These are phyloP conservation scores for Platanthera guangdongensis DNA, from an alignment of 106 monocot genomes.

Conservation along the genomic window DNA sequence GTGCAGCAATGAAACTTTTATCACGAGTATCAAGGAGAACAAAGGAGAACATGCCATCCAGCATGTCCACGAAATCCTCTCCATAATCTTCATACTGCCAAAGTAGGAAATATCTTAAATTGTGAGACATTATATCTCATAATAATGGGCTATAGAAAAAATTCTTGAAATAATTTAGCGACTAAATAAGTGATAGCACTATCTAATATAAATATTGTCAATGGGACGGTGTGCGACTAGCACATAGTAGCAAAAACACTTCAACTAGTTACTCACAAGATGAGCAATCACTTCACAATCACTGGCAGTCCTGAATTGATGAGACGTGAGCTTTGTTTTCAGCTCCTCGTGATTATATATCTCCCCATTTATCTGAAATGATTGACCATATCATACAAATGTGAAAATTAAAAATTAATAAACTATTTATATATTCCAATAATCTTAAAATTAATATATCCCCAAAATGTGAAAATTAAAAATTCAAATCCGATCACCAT, in stretches of 20 bases:
- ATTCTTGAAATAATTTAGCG: not conserved
- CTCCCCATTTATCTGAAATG: conserved; percentile 60
- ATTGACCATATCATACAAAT: too few relatives aligned
- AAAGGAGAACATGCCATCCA: conserved; percentile 76
- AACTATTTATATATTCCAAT: not conserved
- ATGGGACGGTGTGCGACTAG: not conserved
- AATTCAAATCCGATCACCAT: not conserved
- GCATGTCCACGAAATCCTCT: conserved; percentile 57
- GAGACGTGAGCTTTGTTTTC: conserved; percentile 42
- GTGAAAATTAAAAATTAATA: too few relatives aligned
- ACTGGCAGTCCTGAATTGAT: conserved; percentile 55
- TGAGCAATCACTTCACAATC: conserved; percentile 80
- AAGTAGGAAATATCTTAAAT: conserved; percentile 3
- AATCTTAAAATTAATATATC: not conserved
- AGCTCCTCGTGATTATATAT: conserved; percentile 68
- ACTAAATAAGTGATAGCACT: not conserved
- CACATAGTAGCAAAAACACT: not conserved
- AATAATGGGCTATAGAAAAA: not conserved
- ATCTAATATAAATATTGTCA: not conserved
- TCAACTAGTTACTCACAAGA: conserved; percentile 38
- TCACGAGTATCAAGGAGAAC: conserved; percentile 71
- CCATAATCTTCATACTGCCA: conserved; percentile 64
- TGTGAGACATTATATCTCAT: not conserved
- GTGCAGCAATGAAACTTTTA: conserved; percentile 73
- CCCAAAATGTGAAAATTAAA: not conserved